Evolutionary conservation across 352 stramenopile genomes (phyloP), one percentile per base, ranked within the genome.

Genomic region (Phytophthora ohioensis): DNA sequence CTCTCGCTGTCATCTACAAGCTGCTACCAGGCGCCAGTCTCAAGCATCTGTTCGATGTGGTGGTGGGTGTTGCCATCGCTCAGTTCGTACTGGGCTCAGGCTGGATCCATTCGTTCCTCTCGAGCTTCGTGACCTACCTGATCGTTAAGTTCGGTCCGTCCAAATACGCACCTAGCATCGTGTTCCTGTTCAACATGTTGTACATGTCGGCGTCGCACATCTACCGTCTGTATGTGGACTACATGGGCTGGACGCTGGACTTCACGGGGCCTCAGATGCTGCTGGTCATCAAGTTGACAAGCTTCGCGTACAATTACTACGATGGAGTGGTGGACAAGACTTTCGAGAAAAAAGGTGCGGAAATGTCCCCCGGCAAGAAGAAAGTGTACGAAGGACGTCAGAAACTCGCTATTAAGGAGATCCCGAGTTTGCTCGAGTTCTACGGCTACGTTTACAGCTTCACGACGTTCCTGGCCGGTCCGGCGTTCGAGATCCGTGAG

Each of bases 361-460:
- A 64, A 3, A 54, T 73, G 63, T 67, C 57, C 10, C 43, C 47
- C 2, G 61, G 58, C 38, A 64, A 68, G 43, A 73, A 73, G 35
- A 75, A 75, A 32, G 62, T 85, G 32, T 80, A 84, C 43, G 48
- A 64, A 21, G 61, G 57, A 2, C 87, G 87, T 10, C 73, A 88
- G 64, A 72, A 82, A 27, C 74, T 92, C 4, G 90, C 92, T 9
- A 80, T 99, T 39, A 72, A 80, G 11, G 69, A 93, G 65, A 65
- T 98, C 45, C 97, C 97, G 54, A 90, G 84, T 38, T 73, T 98
- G 46, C 76, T 99, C 52, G 95, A 99, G 78, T 99, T 96, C 81
- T 93, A 97, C 51, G 96, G 94, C 31, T 99, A 98, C 82, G 96
- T 98, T 12, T 99, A 98, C 81, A 97, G 93, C 84, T 99, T 99